These are phyloP conservation scores for Aspergillus hortae DNA, from an alignment of 2,329 filamentous ascomycete genomes.

Conservation along the genomic window DNA sequence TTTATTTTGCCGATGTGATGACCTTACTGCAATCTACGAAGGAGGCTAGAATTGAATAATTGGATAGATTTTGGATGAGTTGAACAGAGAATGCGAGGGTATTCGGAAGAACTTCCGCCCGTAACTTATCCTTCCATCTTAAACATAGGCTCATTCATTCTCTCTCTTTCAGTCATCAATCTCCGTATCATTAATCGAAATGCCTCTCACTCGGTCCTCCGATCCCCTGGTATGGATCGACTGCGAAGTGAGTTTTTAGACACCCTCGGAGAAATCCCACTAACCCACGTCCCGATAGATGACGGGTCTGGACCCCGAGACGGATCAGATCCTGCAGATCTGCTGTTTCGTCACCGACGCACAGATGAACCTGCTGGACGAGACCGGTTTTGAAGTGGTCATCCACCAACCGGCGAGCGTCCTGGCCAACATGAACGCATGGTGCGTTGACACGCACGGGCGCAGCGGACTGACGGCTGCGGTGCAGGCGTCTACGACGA, in stretches of 20 bases:
- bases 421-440: slow-evolving; percentile 78
- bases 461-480: slow-evolving; percentile 75
- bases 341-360: slow-evolving; percentile 87
- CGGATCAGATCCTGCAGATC: slow-evolving; percentile 84
- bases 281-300: slow-evolving; percentile 56
- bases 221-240: slow-evolving; percentile 85
- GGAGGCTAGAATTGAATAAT: no score
- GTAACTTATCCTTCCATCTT: no score
- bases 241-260: slow-evolving; percentile 53
- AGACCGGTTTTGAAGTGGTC: slow-evolving; percentile 72
- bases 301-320: slow-evolving; percentile 77
- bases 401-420: slow-evolving; percentile 69
- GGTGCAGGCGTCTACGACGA: slow-evolving; percentile 69
- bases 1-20: neutral
- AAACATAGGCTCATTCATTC: no score
- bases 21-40: no score
- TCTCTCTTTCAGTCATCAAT: neutral
- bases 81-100: no score
- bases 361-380: slow-evolving; percentile 71
- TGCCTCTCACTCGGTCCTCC: slow-evolving; percentile 49
- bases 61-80: no score
- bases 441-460: slow-evolving; percentile 80
- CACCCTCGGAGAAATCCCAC: neutral
- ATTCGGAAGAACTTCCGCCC: no score
- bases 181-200: slow-evolving; percentile 15